These are phyloP conservation scores for Phytophthora agathidicida DNA, from an alignment of 352 stramenopile genomes.

Conservation along the genomic window DNA sequence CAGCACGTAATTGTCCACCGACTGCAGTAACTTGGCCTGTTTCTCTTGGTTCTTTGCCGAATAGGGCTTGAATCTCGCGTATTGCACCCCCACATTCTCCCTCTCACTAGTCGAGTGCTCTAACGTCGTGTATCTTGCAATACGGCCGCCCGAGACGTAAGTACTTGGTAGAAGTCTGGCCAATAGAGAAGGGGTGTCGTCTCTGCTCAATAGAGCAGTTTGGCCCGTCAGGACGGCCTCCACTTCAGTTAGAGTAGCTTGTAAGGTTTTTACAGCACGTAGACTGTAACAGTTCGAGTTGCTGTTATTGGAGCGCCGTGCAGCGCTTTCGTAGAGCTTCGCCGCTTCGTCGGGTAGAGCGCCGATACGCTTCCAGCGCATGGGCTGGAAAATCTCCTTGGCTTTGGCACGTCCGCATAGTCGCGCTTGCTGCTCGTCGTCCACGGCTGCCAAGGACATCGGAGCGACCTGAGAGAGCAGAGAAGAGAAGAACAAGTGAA, in stretches of 20 bases:
- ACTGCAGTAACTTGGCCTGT: conserved; percentile 5
- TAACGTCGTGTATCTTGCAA: conserved; percentile 53
- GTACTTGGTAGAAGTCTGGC: conserved; percentile 47
- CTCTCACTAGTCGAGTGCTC: conserved; percentile 68
- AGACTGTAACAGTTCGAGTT: conserved; percentile 41
- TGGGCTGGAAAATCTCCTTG: conserved; percentile 74
- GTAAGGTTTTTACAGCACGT: conserved; percentile 58
- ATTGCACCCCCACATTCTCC: conserved; percentile 66
- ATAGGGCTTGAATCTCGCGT: conserved; percentile 51
- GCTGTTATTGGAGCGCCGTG: conserved; percentile 10
- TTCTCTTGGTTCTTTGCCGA: conserved; percentile 11
- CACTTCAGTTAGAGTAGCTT: conserved; percentile 54
- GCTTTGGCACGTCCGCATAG: conserved; percentile 54
- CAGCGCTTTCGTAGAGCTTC: conserved; percentile 67
- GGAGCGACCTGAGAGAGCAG: not conserved
- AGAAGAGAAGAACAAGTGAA: conserved; percentile 5
- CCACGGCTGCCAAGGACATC: conserved; percentile 40
- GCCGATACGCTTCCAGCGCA: conserved; percentile 72
- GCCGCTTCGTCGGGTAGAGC: conserved; percentile 54
- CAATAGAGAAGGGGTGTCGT: conserved; percentile 40
- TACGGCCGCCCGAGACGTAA: conserved; percentile 47
- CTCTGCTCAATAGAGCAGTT: conserved; percentile 27
- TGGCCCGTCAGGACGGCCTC: conserved; percentile 56
- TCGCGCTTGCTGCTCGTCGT: conserved; percentile 63
- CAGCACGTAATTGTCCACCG: conserved; percentile 58